Percentiles rank a stretch among this genome's conserved stretches.
phyloP scores from a whole-genome alignment of 495 filamentous ascomycete genomes.

The Cryomyces antarcticus region DNA sequence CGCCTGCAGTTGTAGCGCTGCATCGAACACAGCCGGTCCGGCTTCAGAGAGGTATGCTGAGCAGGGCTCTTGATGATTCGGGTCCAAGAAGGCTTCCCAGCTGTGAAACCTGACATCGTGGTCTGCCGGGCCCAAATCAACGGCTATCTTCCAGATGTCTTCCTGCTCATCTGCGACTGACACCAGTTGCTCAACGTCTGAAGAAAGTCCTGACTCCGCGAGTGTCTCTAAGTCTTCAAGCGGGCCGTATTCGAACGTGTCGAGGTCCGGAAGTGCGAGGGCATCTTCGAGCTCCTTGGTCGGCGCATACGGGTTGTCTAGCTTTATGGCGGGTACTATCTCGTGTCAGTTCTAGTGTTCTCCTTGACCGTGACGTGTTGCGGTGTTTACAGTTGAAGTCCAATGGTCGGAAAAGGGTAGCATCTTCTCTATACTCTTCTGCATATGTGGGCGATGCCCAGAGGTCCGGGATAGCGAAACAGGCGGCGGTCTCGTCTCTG shows the following conservation, averaged over 20 bases:
- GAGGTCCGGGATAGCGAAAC: too few species aligned
- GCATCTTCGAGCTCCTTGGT: conserved; percentile 9
- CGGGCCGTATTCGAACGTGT: conserved; percentile 12
- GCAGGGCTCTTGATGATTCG: conserved; percentile 18
- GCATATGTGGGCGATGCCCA: too few species aligned
- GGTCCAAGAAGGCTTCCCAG: conserved; percentile 50
- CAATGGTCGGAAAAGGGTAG: too few species aligned
- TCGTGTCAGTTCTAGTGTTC: too few species aligned
- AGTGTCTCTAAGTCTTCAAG: conserved; percentile 8
- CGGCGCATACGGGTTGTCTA: conserved; percentile 17
- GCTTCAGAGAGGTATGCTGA: conserved; percentile 61
- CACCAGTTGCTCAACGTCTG: not conserved
- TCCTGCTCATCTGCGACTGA: conserved; percentile 5
- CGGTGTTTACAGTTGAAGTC: too few species aligned
- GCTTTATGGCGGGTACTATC: conserved; percentile 10
- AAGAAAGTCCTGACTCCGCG: conserved; percentile 7
- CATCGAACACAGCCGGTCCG: conserved; percentile 53
- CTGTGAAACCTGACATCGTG: conserved; percentile 24
- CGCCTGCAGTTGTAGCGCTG: conserved; percentile 17
- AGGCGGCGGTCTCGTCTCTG: too few species aligned
- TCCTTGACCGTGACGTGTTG: too few species aligned
- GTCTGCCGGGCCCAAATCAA: conserved; percentile 21
- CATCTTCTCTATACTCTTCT: too few species aligned
- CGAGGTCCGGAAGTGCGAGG: conserved; percentile 11
- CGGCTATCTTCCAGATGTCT: conserved; percentile 12